A percentile compares a stretch with the other conserved stretches of the same genome.
These are phyloP conservation scores for Huntiella decipiens DNA, from an alignment of 2,329 filamentous ascomycete genomes.

Conservation along the genomic window DNA sequence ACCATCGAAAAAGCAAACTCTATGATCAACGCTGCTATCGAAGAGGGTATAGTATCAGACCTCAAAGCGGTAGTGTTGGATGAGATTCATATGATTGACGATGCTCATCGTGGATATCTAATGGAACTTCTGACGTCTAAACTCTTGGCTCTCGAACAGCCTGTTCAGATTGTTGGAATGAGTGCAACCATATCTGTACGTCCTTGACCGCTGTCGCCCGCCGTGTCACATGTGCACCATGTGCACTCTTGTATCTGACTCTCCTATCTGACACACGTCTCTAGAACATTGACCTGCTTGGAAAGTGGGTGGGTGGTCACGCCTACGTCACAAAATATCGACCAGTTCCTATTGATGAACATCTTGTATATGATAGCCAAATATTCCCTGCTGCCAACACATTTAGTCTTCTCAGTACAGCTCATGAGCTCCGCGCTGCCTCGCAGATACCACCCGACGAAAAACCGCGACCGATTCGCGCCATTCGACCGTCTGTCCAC, in stretches of 20 bases:
- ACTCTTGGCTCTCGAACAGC: constrained; percentile 45
- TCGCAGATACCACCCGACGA: constrained; percentile 16
- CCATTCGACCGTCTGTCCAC: constrained; percentile 36
- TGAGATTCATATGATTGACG: constrained; percentile 68
- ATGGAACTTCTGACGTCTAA: constrained; percentile 59
- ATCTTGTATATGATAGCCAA: constrained; percentile 50
- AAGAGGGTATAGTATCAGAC: constrained; percentile 46
- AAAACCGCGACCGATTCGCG: constrained; percentile 18
- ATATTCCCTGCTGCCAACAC: constrained; percentile 42
- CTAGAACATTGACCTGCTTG: constrained; percentile 51
- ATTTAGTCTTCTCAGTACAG: constrained; percentile 36
- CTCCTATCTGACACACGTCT: background rate
- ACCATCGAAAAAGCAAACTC: constrained; percentile 70
- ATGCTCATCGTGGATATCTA: constrained; percentile 56
- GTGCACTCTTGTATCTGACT: background rate
- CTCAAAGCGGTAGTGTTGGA: constrained; percentile 53
- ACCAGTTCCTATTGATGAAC: constrained; percentile 57
- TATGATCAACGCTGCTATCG: constrained; percentile 53
- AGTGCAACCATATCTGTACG: constrained; percentile 56
- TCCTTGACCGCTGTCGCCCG: constrained; percentile 4
- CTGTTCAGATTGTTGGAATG: constrained; percentile 58
- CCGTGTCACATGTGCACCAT: no score
- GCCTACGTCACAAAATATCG: constrained; percentile 56
- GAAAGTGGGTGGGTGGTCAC: constrained; percentile 50
- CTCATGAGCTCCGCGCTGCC: constrained; percentile 27